A percentile compares a stretch with the other conserved stretches of the same genome.
phyloP scores from a whole-genome alignment of 257 asterid species.

The Voacanga thouarsii region DNA sequence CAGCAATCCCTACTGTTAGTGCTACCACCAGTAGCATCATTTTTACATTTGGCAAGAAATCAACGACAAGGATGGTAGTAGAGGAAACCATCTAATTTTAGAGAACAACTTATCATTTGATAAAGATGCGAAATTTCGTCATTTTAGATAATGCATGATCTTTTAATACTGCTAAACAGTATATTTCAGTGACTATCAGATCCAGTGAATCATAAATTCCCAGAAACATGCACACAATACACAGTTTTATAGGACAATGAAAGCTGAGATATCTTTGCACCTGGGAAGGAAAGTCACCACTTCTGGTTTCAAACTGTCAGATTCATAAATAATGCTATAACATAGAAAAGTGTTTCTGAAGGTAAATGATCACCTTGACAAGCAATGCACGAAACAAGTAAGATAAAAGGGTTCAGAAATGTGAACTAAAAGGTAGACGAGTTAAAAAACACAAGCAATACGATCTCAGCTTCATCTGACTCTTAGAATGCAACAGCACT shows the following conservation, averaged over 20 bases:
- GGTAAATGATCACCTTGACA: not conserved
- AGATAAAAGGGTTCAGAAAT: not conserved
- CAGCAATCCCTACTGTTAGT: not conserved
- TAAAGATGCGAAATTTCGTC: not conserved
- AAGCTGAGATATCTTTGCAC: not conserved
- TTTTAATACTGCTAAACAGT: not conserved
- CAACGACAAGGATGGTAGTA: slow-evolving; percentile 7
- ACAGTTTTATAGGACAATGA: not conserved
- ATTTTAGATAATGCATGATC: not conserved
- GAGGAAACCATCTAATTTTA: slow-evolving; percentile 10
- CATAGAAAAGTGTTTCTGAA: not conserved
- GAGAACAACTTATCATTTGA: slow-evolving; percentile 2
- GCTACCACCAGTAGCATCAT: slow-evolving; percentile 19
- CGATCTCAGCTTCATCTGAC: not conserved
- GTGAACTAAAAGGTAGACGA: not conserved
- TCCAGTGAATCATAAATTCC: not conserved
- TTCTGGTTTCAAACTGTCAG: not conserved
- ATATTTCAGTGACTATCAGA: not conserved
- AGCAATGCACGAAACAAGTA: not conserved
- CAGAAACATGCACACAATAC: not conserved
- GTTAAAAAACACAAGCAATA: not conserved
- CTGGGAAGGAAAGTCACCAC: not conserved
- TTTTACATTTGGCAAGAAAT: not conserved
- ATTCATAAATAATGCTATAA: not conserved
- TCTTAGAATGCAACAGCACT: not conserved